Conservation (phyloP, 306 rosid genomes). For the Senna siamea region DNA sequence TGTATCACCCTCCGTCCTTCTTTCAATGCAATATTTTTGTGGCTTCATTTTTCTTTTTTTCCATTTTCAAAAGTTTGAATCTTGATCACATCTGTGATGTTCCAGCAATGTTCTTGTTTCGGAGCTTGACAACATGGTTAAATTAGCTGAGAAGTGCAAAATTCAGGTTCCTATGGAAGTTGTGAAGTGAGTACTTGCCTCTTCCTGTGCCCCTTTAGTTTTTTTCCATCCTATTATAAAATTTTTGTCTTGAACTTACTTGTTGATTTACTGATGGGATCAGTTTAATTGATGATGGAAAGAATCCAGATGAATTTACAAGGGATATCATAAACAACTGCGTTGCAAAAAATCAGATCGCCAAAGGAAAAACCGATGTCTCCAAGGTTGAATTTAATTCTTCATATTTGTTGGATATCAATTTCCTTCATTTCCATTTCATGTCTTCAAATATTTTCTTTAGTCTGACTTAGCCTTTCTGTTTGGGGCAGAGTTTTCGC, state of each 20-base stretch:
- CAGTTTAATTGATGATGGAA: constrained; percentile 94
- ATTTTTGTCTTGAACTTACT: constrained; percentile 14
- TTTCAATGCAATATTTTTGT: neutral
- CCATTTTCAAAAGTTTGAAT: neutral
- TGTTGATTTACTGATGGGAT: constrained; percentile 32
- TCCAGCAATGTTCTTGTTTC: constrained; percentile 78
- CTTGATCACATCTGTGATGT: neutral
- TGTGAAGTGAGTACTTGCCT: constrained; percentile 89
- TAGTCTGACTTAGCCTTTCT: constrained; percentile 37
- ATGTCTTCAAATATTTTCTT: constrained; percentile 6
- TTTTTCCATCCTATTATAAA: too few species aligned
- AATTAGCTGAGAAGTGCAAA: constrained; percentile 85
- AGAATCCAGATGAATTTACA: constrained; percentile 95
- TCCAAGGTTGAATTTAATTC: constrained; percentile 64
- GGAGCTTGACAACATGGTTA: constrained; percentile 88
- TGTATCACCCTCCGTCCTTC: constrained; percentile 52
- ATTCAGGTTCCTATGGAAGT: constrained; percentile 97
- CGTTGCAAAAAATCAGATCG: constrained; percentile 87
- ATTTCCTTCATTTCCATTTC: constrained; percentile 4
- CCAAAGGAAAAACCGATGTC: constrained; percentile 89
- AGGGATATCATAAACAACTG: constrained; percentile 87
- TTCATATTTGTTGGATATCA: constrained; percentile 3
- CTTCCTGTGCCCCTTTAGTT: too few species aligned
- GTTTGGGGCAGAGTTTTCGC: constrained; percentile 68
- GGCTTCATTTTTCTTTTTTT: neutral